Evolutionary conservation across 768 basidiomycete species (phyloP).

Genomic region (Lactarius indigo): DNA sequence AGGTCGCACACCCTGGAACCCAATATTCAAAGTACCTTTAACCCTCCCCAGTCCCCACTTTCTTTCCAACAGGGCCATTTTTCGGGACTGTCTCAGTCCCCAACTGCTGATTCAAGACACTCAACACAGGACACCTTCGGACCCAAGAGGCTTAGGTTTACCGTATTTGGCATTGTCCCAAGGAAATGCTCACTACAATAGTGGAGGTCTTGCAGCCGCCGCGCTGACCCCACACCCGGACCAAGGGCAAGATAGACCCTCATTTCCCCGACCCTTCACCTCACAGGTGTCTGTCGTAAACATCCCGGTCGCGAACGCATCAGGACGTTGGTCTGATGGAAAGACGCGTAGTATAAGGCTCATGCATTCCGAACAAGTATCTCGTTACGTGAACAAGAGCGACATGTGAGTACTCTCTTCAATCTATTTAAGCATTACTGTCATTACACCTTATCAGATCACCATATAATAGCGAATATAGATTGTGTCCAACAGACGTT

Average conservation of each 20-base stretch:
- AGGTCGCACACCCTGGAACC: background rate
- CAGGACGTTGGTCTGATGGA: background rate
- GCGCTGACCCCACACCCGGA: background rate
- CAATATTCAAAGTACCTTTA: background rate
- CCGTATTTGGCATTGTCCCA: background rate
- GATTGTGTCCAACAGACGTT: background rate
- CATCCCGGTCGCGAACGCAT: background rate
- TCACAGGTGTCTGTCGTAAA: background rate
- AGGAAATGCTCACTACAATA: background rate
- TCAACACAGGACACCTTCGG: background rate
- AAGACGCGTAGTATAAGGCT: background rate
- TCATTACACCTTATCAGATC: background rate
- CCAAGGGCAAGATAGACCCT: background rate
- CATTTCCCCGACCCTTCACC: background rate
- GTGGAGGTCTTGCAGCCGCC: background rate
- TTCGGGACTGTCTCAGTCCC: background rate
- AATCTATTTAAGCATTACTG: too few species aligned
- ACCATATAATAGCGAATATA: background rate
- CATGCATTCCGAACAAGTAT: slow-evolving; percentile 16
- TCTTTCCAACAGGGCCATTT: background rate
- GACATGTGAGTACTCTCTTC: slow-evolving; percentile 9
- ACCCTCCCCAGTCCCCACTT: background rate
- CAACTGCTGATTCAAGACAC: background rate
- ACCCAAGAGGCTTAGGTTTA: too few species aligned
- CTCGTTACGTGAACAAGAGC: slow-evolving; percentile 12